Percentiles rank a stretch among this genome's conserved stretches.
phyloP scores from a whole-genome alignment of 2,329 filamentous ascomycete species.

The Colletotrichum lindemuthianum region DNA sequence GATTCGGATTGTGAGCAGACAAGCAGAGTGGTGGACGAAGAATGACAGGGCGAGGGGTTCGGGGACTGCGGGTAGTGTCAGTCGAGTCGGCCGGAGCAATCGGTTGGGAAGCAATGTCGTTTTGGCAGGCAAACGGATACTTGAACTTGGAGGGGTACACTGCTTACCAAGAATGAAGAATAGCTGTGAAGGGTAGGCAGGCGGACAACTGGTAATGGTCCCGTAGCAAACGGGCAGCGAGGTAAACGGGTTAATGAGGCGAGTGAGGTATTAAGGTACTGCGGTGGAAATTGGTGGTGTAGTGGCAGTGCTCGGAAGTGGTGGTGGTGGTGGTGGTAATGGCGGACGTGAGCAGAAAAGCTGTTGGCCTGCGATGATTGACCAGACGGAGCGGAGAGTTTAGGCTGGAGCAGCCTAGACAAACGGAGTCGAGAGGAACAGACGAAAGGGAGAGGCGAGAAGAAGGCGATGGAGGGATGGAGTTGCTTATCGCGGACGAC shows the following conservation, averaged over 20 bases:
- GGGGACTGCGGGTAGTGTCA: conserved; percentile 30
- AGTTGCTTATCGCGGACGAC: conserved; percentile 8
- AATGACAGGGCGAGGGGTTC: conserved; percentile 20
- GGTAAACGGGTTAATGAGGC: not conserved
- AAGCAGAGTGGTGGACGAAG: conserved; percentile 3
- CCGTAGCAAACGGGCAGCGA: no score
- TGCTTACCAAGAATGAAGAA: no score
- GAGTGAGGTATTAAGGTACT: conserved; percentile 19
- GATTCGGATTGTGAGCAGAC: not conserved
- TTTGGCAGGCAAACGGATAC: conserved; percentile 6
- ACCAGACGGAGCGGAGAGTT: no score
- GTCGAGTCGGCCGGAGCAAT: conserved; percentile 29
- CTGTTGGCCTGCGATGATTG: no score
- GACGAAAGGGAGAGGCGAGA: not conserved
- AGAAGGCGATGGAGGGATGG: not conserved
- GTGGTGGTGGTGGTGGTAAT: conserved; percentile 8
- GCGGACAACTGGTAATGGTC: no score
- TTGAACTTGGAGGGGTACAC: not conserved
- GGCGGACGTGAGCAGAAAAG: no score
- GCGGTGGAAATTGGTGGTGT: conserved; percentile 17
- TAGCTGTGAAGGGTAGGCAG: no score
- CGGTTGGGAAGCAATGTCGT: conserved; percentile 20
- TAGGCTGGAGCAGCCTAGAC: no score
- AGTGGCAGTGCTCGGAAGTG: conserved; percentile 26
- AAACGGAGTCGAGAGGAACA: not conserved